These are phyloP conservation scores for Aspergillus bertholletiae DNA, from an alignment of 495 filamentous ascomycete genomes.

Conservation along the genomic window DNA sequence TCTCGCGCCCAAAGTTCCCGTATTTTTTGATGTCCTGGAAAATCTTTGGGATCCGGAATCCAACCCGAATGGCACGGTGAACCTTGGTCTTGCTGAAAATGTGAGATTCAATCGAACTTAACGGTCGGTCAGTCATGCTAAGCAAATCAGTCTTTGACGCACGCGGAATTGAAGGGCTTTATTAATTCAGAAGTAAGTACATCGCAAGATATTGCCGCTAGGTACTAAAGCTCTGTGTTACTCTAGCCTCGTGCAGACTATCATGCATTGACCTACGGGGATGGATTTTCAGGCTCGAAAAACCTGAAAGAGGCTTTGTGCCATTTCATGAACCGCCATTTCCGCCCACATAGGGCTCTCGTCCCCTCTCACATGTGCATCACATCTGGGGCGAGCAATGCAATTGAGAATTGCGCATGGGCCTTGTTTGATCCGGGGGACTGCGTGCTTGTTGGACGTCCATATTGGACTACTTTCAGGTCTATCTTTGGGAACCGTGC, in stretches of 20 bases:
- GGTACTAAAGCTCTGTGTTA: background rate
- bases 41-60: conserved; percentile 13
- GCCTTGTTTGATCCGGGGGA: conserved; percentile 25
- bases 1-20: conserved; percentile 9
- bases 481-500: conserved; percentile 6
- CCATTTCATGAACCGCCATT: conserved; percentile 22
- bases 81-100: conserved; percentile 19
- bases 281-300: conserved; percentile 18
- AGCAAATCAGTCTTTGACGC: conserved; percentile 10
- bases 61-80: conserved; percentile 21
- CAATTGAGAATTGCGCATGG: conserved; percentile 26
- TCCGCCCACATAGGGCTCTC: conserved; percentile 13
- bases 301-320: conserved; percentile 22
- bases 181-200: conserved; percentile 13
- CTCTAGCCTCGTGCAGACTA: conserved; percentile 5
- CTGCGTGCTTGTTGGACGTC: conserved; percentile 25
- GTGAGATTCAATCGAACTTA: background rate
- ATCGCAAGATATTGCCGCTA: background rate
- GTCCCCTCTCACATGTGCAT: conserved; percentile 19
- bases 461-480: conserved; percentile 24
- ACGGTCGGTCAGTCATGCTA: background rate
- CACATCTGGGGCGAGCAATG: conserved; percentile 22
- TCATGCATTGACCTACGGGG: conserved; percentile 26
- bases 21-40: conserved; percentile 10
- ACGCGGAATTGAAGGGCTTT: conserved; percentile 10